Percentiles rank a stretch among this genome's conserved stretches.
Evolutionary conservation across 495 filamentous ascomycete species (phyloP).

Genomic region (Neurospora sp.): DNA sequence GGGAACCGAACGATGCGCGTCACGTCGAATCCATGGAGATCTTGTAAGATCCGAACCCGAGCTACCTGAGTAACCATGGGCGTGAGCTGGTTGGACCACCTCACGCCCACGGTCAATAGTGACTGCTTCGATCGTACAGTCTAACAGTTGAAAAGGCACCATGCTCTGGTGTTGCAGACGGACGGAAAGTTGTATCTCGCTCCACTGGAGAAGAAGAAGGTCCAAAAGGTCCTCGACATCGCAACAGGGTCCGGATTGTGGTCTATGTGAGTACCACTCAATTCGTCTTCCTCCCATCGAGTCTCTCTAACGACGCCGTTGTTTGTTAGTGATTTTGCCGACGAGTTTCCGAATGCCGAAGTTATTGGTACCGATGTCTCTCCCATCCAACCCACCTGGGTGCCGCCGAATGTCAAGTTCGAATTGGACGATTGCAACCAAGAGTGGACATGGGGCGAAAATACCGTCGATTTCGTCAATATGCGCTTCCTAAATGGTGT

Average conservation of each 20-base stretch:
- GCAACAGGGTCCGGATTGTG: slow-evolving; percentile 55
- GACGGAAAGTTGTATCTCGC: slow-evolving; percentile 34
- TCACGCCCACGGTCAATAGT: neutral
- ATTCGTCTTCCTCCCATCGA: neutral
- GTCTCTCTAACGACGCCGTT: neutral
- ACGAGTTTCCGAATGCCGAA: slow-evolving; percentile 39
- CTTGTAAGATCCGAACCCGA: slow-evolving; percentile 5
- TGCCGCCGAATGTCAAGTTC: slow-evolving; percentile 44
- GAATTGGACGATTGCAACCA: slow-evolving; percentile 44
- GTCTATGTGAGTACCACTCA: slow-evolving; percentile 18
- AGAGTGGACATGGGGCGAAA: slow-evolving; percentile 40
- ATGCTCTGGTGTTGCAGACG: slow-evolving; percentile 19
- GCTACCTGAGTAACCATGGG: neutral
- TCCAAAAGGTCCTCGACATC: slow-evolving; percentile 50
- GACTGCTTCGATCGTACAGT: neutral
- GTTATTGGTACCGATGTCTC: slow-evolving; percentile 42
- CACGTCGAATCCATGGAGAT: slow-evolving; percentile 18
- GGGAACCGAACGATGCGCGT: slow-evolving; percentile 17
- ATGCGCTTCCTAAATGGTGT: slow-evolving; percentile 45
- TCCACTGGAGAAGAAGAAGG: slow-evolving; percentile 13
- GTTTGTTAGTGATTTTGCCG: slow-evolving; percentile 18
- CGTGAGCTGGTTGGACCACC: neutral
- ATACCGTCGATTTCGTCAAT: slow-evolving; percentile 57
- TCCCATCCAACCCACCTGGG: slow-evolving; percentile 41
- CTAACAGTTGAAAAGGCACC: slow-evolving; percentile 16